These are phyloP conservation scores for Botrytis cinerea DNA, from an alignment of 2,329 filamentous ascomycete species.

Conservation along the genomic window DNA sequence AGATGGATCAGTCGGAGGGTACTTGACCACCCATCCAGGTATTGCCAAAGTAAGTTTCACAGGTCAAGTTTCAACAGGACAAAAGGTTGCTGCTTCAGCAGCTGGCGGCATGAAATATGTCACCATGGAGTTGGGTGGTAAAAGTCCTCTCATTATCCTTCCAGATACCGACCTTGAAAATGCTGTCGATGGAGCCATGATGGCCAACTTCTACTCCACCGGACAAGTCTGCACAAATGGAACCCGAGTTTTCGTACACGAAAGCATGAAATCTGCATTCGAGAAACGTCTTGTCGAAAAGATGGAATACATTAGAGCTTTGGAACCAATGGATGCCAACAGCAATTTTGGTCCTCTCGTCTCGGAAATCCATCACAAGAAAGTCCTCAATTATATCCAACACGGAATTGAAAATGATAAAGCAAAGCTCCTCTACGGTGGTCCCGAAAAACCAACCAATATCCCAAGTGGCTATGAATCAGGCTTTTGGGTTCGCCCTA, in stretches of 20 bases:
- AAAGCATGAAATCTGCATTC: conserved; percentile 64
- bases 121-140: conserved; percentile 90
- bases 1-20: conserved; percentile 73
- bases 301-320: conserved; percentile 68
- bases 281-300: conserved; percentile 70
- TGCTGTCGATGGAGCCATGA: conserved; percentile 88
- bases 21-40: conserved; percentile 68
- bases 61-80: conserved; percentile 80
- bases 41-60: conserved; percentile 91
- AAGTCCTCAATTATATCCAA: conserved; percentile 75
- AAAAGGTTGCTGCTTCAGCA: conserved; percentile 76
- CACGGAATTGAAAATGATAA: conserved; percentile 73
- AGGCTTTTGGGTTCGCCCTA: conserved; percentile 85
- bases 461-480: conserved; percentile 45
- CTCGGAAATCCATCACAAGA: conserved; percentile 71
- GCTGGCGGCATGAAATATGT: conserved; percentile 83
- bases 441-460: conserved; percentile 54
- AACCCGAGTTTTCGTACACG: conserved; percentile 80
- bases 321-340: conserved; percentile 67
- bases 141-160: conserved; percentile 77
- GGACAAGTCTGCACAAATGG: conserved; percentile 94
- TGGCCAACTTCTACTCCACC: conserved; percentile 90
- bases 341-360: conserved; percentile 88
- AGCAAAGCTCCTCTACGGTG: conserved; percentile 74
- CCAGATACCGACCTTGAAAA: conserved; percentile 76